Evolutionary conservation across 148 eudicot species (phyloP), one percentile per base, ranked within the genome.

Genomic region (Spergularia bocconei): DNA sequence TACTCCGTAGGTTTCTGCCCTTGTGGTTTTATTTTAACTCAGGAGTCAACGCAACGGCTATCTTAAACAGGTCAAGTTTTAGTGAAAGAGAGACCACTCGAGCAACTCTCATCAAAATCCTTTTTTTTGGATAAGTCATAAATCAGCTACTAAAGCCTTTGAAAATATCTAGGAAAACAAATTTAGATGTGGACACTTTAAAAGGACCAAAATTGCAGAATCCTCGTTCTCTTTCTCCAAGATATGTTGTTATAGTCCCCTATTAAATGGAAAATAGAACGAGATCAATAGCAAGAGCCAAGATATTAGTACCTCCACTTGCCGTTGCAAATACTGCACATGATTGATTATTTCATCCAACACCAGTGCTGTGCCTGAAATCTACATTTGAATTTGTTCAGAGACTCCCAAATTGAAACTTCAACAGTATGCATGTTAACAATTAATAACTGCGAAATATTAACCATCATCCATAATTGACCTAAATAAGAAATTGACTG

Each of bases 261-360:
- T 4, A 17, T 33, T 8, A 20, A 54, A 54, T 17, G 47, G 62
- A 52, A 73, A 15, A 29, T 29, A 29, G 0, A 39, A 38, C 16
- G 2, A 67, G 52, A 13, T 53, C 12, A 15, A 20, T 5, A 68
- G 29, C 52, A 58, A 53, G 56, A 67, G 70, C 19, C 52, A 58
- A 61, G 56, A 61, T 66, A 60, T 60, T 53, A 29, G 77, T 78
- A 92, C 99, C 97, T 96, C 99, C 53, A 96, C 99, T 89, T 96
- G 99, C 38, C 87, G 93, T 77, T 96, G 99, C 85, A 96, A 80
- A 51, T 88, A 86, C 77, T 92, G 99, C 70, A 96, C 99, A 77
- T 96, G 98, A 79, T 91, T 96, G 69, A 96, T 96, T 68, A 96
- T 96, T 80, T 96, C 98, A 83, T 96, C 99, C 80, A 96, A 84